phyloP scores from a whole-genome alignment of 1,284 basidiomycete genomes.

The Puccinia coronata region DNA sequence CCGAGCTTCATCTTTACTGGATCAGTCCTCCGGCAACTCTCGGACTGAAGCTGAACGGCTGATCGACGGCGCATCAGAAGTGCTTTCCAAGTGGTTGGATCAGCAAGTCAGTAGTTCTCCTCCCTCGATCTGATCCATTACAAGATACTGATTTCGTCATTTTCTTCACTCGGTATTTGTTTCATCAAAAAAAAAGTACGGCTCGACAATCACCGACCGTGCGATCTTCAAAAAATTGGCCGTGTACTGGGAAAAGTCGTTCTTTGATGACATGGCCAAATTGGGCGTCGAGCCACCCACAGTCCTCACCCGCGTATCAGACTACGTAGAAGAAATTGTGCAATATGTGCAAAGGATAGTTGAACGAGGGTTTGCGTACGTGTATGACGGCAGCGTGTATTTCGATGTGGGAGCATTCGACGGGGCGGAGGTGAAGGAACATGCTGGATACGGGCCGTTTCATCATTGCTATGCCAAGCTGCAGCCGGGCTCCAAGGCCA shows the following conservation, averaged over 20 bases:
- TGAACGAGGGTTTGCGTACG: constrained; percentile 84
- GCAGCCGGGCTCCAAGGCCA: constrained; percentile 92
- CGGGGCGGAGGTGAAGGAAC: constrained; percentile 59
- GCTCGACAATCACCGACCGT: constrained; percentile 79
- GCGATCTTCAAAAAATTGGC: constrained; percentile 81
- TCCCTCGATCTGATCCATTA: neutral
- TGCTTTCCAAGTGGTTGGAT: constrained; percentile 43
- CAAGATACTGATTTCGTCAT: neutral
- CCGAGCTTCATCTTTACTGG: neutral
- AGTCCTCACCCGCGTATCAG: constrained; percentile 89
- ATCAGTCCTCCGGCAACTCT: neutral
- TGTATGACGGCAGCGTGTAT: constrained; percentile 82
- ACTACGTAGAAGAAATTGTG: constrained; percentile 95
- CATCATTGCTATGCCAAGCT: constrained; percentile 83
- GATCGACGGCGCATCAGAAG: constrained; percentile 31
- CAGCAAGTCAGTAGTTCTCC: constrained; percentile 26
- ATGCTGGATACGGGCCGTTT: constrained; percentile 59
- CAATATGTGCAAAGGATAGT: constrained; percentile 83
- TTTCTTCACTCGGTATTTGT: neutral
- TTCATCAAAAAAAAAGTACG: constrained; percentile 64
- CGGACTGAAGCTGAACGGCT: neutral
- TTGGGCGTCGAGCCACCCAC: constrained; percentile 85
- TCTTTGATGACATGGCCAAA: constrained; percentile 88
- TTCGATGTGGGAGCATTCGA: constrained; percentile 92
- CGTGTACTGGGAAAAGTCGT: constrained; percentile 84